phyloP scores from a whole-genome alignment of 176 grass and related monocot species.

The Zizania latifolia region DNA sequence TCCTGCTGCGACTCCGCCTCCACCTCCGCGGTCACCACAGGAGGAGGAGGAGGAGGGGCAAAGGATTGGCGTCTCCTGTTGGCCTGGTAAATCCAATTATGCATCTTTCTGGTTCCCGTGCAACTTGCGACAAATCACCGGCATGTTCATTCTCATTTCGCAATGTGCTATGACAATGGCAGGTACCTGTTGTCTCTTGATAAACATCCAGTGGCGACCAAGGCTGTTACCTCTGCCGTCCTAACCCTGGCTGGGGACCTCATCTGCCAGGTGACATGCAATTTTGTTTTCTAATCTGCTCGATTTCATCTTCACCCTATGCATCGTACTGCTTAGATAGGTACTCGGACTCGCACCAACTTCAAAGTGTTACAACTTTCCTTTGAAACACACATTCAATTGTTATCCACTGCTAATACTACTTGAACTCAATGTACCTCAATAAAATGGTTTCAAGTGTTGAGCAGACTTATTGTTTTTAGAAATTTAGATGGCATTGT shows the following conservation, averaged over 20 bases:
- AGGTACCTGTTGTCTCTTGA: conserved; percentile 55
- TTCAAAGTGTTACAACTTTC: too few relatives aligned
- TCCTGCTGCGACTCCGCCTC: not conserved
- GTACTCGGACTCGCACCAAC: too few relatives aligned
- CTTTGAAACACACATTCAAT: not conserved
- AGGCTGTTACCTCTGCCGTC: conserved; percentile 56
- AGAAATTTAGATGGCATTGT: not conserved
- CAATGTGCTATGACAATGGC: not conserved
- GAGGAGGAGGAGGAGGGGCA: not conserved
- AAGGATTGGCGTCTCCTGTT: conserved; percentile 5
- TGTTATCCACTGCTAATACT: too few relatives aligned
- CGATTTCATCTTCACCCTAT: not conserved
- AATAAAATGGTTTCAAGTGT: too few relatives aligned
- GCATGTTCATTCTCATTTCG: not conserved
- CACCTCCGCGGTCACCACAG: not conserved
- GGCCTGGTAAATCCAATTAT: not conserved
- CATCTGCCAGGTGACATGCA: conserved; percentile 54
- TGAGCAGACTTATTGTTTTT: not conserved
- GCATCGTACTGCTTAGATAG: not conserved
- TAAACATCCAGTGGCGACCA: conserved; percentile 54
- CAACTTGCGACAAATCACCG: not conserved
- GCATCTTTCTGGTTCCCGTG: not conserved
- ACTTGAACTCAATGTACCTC: not conserved
- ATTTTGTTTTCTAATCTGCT: not conserved
- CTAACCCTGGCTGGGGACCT: conserved; percentile 58